These are phyloP conservation scores for Manihot esculenta DNA, from an alignment of 441 rosid genomes.

Conservation along the genomic window DNA sequence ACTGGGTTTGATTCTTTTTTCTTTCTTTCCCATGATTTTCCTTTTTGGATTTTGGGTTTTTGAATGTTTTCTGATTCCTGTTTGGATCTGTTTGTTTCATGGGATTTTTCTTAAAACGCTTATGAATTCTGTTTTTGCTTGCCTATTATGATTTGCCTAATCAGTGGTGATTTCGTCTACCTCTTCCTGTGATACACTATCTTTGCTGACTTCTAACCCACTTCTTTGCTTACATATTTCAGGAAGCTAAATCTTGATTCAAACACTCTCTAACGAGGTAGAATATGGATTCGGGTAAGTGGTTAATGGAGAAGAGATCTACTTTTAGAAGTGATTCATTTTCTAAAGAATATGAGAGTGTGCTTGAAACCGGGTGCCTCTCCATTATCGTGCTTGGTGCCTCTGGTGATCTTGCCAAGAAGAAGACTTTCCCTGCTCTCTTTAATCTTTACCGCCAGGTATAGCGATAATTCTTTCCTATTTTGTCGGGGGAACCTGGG, in stretches of 20 bases:
- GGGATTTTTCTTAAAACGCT: too few relatives aligned
- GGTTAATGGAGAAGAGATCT: conserved; percentile 67
- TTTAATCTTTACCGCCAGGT: conserved; percentile 92
- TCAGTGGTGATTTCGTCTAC: too few relatives aligned
- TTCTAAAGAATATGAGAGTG: conserved; percentile 40
- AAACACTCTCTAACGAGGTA: not conserved
- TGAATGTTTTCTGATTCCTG: too few relatives aligned
- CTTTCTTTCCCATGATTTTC: too few relatives aligned
- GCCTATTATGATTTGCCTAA: too few relatives aligned
- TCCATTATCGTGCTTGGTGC: conserved; percentile 93
- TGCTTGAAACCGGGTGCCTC: conserved; percentile 74
- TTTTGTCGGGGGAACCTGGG: not conserved
- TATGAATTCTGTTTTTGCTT: too few relatives aligned
- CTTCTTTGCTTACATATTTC: too few relatives aligned
- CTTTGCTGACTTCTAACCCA: too few relatives aligned
- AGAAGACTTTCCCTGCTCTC: conserved; percentile 98
- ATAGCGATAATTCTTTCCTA: not conserved
- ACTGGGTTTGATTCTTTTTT: too few relatives aligned
- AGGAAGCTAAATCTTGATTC: not conserved
- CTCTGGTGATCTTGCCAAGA: conserved; percentile 99
- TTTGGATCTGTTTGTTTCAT: too few relatives aligned
- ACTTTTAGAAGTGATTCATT: conserved; percentile 50
- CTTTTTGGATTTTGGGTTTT: too few relatives aligned
- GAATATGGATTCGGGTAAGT: conserved; percentile 65
- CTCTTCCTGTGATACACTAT: too few relatives aligned